A percentile compares a stretch with the other conserved stretches of the same genome.
Evolutionary conservation across 257 asterid genomes (phyloP).

Genomic region (Nicotiana otophora): DNA sequence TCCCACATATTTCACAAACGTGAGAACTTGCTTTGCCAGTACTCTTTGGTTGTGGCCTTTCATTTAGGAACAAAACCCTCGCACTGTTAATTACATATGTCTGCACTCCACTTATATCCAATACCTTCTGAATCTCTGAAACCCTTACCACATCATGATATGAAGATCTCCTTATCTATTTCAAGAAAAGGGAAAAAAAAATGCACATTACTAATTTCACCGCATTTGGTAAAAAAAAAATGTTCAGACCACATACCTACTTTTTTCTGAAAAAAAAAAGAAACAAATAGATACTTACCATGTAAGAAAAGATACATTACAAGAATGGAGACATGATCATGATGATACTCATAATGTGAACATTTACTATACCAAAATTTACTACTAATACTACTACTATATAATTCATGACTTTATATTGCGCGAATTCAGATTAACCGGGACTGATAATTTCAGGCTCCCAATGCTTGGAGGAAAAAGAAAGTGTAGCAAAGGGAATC

Average conservation of each 20-base stretch:
- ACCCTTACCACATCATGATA: constrained; percentile 97
- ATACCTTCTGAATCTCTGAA: constrained; percentile 83
- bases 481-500: not conserved
- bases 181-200: not conserved
- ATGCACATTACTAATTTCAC: not conserved
- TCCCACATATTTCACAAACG: constrained; percentile 74
- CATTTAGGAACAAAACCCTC: constrained; percentile 84
- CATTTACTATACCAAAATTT: not conserved
- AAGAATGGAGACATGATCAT: not conserved
- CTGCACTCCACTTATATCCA: constrained; percentile 86
- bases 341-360: not conserved
- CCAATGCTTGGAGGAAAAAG: too few relatives aligned
- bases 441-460: not conserved
- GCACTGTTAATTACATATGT: constrained; percentile 96
- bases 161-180: constrained; percentile 87
- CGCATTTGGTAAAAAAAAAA: not conserved
- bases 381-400: not conserved
- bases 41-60: constrained; percentile 82
- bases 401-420: not conserved
- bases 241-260: not conserved
- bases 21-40: constrained; percentile 75
- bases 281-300: not conserved
- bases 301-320: not conserved
- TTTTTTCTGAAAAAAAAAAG: not conserved
- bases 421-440: not conserved